Base-by-base conservation (phyloP, 108 stramenopile genomes). In the Conticribra weissflogii region DNA sequence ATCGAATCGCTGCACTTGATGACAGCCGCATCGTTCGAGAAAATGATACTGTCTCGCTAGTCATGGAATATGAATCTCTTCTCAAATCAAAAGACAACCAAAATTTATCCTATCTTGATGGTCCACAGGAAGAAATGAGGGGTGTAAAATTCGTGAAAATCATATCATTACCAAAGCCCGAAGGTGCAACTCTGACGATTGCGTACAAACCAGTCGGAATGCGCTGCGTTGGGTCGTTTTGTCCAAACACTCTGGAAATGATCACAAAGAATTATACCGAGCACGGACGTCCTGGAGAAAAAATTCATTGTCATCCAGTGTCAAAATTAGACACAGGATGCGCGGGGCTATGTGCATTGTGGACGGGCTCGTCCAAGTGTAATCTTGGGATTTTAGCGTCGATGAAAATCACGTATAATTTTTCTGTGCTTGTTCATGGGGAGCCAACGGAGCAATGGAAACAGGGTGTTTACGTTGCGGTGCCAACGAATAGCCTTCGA, bases 261-360 rank as follows among this genome's bases (percentile, higher is more conserved):
- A 76, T 62, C 23, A 54, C 34, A 34, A 56, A 76, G 57, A 69
- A 74, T 61, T 27, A 69, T 59, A 24, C 33, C 57, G 63, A 71
- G 52, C 22, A 63, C 41, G 45, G 9, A 8, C 63, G 68, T 32
- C 66, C 71, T 21, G 17, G 79, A 29, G 76, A 74, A 58, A 49
- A 55, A 12, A 15, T 57, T 14, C 49, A 18, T 1, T 88, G 70
- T 56, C 47, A 59, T 3, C 50, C 73, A 8, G 3, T 85, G 7
- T 73, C 83, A 7, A 74, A 78, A 31, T 59, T 88, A n/a, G 87
- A 88, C 54, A 84, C 85, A 1, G 82, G 81, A 16, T 86, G 85
- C 58, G 29, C 66, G 21, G 88, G 88, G 14, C 44, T 88, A 2
- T 88, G 87, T 59, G 81, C 68, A 3, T 15, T 88, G 27, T 30